These are phyloP conservation scores for Bathelium albidoporum DNA, from an alignment of 495 filamentous ascomycete genomes.

Conservation along the genomic window DNA sequence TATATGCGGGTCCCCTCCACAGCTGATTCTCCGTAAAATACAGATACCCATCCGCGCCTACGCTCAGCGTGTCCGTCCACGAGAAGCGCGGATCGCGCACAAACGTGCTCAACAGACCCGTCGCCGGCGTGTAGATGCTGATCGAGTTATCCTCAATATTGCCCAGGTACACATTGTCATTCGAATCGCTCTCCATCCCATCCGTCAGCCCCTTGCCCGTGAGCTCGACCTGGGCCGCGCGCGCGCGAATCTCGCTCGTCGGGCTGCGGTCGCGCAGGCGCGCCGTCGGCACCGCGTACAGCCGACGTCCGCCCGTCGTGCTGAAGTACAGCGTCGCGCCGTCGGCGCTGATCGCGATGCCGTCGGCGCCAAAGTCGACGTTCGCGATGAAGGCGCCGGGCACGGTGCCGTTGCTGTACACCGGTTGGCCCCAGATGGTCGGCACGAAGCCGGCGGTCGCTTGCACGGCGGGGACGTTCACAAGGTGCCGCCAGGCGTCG, in stretches of 20 bases:
- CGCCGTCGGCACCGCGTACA: slow-evolving; percentile 32
- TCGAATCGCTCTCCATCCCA: slow-evolving; percentile 30
- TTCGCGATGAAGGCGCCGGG: slow-evolving; percentile 21
- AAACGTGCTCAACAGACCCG: slow-evolving; percentile 28
- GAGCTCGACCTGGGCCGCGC: slow-evolving; percentile 17
- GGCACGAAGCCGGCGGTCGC: slow-evolving; percentile 31
- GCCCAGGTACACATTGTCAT: slow-evolving; percentile 31
- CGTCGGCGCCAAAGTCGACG: slow-evolving; percentile 30
- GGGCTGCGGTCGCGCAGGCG: slow-evolving; percentile 19
- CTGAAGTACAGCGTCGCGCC: slow-evolving; percentile 31
- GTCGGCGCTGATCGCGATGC: slow-evolving; percentile 32
- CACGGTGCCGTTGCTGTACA: slow-evolving; percentile 23
- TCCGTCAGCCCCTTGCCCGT: slow-evolving; percentile 26
- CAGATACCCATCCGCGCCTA: slow-evolving; percentile 23
- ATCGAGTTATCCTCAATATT: slow-evolving; percentile 36
- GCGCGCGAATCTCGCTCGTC: slow-evolving; percentile 22
- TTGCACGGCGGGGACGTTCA: slow-evolving; percentile 26
- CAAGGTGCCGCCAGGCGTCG: slow-evolving; percentile 37
- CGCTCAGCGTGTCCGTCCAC: slow-evolving; percentile 27
- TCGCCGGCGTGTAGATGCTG: slow-evolving; percentile 32
- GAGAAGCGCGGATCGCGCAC: slow-evolving; percentile 32
- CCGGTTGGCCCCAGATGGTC: slow-evolving; percentile 34
- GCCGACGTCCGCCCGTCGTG: slow-evolving; percentile 21
- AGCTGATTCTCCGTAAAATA: slow-evolving; percentile 29
- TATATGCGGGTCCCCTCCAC: slow-evolving; percentile 12